Evolutionary conservation across 2,329 filamentous ascomycete genomes (phyloP).

Genomic region (Ceratocystis ficicola): DNA sequence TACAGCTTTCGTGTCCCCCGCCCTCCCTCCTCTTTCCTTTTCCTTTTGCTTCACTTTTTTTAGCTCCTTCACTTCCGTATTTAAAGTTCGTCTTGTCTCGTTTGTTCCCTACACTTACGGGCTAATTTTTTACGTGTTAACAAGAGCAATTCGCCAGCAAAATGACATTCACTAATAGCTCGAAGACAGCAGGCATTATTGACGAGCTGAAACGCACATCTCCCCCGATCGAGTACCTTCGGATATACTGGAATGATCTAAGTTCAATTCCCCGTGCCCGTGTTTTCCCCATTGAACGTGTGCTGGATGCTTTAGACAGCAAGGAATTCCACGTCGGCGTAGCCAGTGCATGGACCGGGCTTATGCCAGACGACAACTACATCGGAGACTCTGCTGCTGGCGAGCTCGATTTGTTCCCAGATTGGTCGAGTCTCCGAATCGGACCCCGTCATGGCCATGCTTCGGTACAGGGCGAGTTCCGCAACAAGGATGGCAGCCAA

Average conservation of each 20-base stretch:
- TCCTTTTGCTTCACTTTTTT: not conserved
- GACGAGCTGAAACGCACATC: not conserved
- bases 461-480: constrained; percentile 56
- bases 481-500: constrained; percentile 40
- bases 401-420: constrained; percentile 54
- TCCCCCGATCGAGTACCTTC: constrained; percentile 42
- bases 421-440: constrained; percentile 48
- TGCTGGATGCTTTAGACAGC: constrained; percentile 36
- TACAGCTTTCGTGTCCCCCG: not conserved
- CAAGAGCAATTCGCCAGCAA: not conserved
- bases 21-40: not conserved
- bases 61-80: not conserved
- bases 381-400: constrained; percentile 47
- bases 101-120: not conserved
- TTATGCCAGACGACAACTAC: constrained; percentile 54
- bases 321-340: constrained; percentile 45
- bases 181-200: not conserved
- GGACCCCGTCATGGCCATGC: constrained; percentile 50
- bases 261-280: constrained; percentile 56
- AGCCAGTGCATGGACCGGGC: constrained; percentile 49
- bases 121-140: not conserved
- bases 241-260: constrained; percentile 67
- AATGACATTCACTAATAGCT: not conserved
- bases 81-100: no score
- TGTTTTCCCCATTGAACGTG: constrained; percentile 52